phyloP scores from a whole-genome alignment of 1,139 yeast genomes.

The Suhomyces coccinellae region DNA sequence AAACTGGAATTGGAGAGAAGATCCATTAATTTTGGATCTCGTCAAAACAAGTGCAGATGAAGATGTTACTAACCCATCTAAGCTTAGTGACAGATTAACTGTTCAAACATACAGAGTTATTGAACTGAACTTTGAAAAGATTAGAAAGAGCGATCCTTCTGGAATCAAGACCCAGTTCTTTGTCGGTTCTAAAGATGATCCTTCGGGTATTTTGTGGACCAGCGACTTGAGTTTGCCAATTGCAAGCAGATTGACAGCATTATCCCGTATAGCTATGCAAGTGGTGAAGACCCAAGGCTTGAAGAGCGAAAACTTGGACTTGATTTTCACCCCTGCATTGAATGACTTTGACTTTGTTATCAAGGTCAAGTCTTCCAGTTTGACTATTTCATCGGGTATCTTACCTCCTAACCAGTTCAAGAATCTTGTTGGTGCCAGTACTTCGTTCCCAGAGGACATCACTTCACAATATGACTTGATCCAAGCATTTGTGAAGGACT shows the following conservation, averaged over 20 bases:
- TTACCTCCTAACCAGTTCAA: constrained; percentile 58
- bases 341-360: constrained; percentile 82
- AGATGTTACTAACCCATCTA: constrained; percentile 23
- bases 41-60: constrained; percentile 44
- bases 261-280: constrained; percentile 73
- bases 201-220: constrained; percentile 84
- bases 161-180: constrained; percentile 79
- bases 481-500: constrained; percentile 52
- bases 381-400: constrained; percentile 54
- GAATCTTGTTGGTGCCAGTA: constrained; percentile 51
- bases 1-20: constrained; percentile 93
- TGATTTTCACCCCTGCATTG: constrained; percentile 76
- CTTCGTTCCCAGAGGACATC: constrained; percentile 48
- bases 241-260: constrained; percentile 83
- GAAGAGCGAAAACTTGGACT: constrained; percentile 46
- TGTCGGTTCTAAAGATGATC: constrained; percentile 78
- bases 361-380: constrained; percentile 49
- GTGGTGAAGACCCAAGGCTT: constrained; percentile 49
- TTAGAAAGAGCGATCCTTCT: constrained; percentile 77
- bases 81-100: constrained; percentile 63
- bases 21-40: constrained; percentile 75
- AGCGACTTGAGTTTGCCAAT: constrained; percentile 70
- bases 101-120: constrained; percentile 63
- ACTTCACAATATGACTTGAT: constrained; percentile 55
- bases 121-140: constrained; percentile 60